Evolutionary conservation across 2,329 filamentous ascomycete species (phyloP).

Genomic region (Helminthosporium solani): DNA sequence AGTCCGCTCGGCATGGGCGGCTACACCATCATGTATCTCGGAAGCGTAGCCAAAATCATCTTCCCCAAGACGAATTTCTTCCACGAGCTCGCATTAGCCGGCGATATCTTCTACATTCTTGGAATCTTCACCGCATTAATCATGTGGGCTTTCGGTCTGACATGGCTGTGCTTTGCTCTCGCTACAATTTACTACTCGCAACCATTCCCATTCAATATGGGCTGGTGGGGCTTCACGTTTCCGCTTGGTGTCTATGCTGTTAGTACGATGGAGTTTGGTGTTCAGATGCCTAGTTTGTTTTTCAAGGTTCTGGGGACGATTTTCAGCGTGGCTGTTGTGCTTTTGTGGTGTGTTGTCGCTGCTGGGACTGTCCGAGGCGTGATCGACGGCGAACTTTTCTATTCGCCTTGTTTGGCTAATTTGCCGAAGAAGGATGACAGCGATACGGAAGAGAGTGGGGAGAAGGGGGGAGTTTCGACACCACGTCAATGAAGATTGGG

Average conservation of each 20-base stretch:
- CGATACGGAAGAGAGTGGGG: constrained; percentile 1
- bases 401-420: constrained; percentile 54
- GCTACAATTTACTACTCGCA: constrained; percentile 48
- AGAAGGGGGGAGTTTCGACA: constrained; percentile 13
- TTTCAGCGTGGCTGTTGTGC: constrained; percentile 52
- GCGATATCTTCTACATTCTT: constrained; percentile 60
- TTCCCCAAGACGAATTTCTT: constrained; percentile 45
- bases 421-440: constrained; percentile 23
- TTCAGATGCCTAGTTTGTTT: constrained; percentile 56
- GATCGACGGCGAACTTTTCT: constrained; percentile 53
- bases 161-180: constrained; percentile 58
- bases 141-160: constrained; percentile 58
- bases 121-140: constrained; percentile 56
- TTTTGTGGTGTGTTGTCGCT: constrained; percentile 59
- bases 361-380: constrained; percentile 52
- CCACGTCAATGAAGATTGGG: not conserved
- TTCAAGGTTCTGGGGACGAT: constrained; percentile 60
- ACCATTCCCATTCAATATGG: constrained; percentile 61
- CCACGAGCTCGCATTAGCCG: constrained; percentile 43
- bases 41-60: constrained; percentile 45
- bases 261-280: constrained; percentile 50
- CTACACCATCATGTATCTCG: constrained; percentile 58
- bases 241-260: constrained; percentile 59
- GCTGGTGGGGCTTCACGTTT: constrained; percentile 64
- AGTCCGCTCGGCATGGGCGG: constrained; percentile 68